Evolutionary conservation across 2,329 filamentous ascomycete species (phyloP), one percentile per base, ranked within the genome.

Genomic region (Colletotrichum sp.): DNA sequence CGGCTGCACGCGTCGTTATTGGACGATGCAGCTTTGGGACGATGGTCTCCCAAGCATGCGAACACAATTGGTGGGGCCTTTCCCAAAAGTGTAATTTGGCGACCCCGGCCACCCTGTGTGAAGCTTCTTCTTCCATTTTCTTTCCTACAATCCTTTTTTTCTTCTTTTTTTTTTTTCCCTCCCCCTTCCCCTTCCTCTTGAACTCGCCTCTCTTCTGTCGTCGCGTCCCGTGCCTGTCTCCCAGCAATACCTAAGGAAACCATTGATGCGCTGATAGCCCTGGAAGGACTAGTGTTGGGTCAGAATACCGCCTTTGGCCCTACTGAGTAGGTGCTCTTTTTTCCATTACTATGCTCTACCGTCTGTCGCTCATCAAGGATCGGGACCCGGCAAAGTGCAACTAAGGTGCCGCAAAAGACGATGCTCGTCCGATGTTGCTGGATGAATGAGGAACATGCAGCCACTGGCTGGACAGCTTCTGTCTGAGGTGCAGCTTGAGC

Each of bases 1-100:
- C 15, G 38, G 36, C 47, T 59, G 36, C 51, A 70, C 58, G 36
- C 59, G 59, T 55, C 66, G 64, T 72, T 36, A 70, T 72, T 72
- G 70, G 70, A 70, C 54, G 70, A 70, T 70, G 36, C 36, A 36
- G 24, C 69, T 31, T 65, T 64, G 51, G 66, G 59, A 72, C 24
- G 66, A 70, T 38, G 62, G 21, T 29, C 16, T 70, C 70, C 57
- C 66, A 64, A 58, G 66, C 51, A 33, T 59, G 59, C 66, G 58
- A 65, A 65, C n/a, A 47, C 66, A 59, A 72, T 51, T 65, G 66
- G 59, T 36, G 51, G 70, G 38, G 51, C 54, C 29, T 21, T 47
- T 12, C n/a, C 27, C 27, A 21, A 57, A 69, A 64, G 57, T 69
- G 70, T 51, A 72, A 64, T 72, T 59, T 69, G 59, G 66, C 51